A percentile compares a stretch with the other conserved stretches of the same genome.
Conservation (phyloP, 257 asterid genomes). For the Solanum sejunctum region DNA sequence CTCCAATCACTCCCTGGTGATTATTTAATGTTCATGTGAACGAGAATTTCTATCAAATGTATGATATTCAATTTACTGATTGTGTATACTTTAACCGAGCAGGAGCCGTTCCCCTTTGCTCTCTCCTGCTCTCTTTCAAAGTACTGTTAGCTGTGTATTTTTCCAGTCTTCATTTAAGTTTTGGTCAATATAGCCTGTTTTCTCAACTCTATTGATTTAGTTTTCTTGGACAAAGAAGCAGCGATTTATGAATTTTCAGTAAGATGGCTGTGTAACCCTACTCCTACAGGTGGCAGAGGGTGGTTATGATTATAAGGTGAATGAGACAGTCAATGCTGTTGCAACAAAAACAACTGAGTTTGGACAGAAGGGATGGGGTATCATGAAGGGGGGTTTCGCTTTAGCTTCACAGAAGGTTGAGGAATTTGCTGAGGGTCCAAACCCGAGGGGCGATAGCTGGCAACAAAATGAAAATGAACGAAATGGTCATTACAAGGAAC, state of each 20-base stretch:
- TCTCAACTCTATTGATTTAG: neutral
- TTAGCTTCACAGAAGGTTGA: constrained; percentile 92
- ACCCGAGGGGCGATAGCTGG: constrained; percentile 53
- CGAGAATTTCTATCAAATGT: neutral
- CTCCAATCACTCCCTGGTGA: neutral
- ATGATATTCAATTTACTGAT: neutral
- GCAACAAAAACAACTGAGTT: constrained; percentile 74
- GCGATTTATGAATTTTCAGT: neutral
- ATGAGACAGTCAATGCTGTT: constrained; percentile 73
- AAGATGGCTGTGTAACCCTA: neutral
- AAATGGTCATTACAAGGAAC: constrained; percentile 47
- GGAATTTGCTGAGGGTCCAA: constrained; percentile 46
- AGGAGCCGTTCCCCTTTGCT: neutral
- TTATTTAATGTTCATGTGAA: neutral
- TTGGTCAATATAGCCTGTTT: neutral
- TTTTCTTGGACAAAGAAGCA: neutral
- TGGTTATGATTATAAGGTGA: constrained; percentile 74
- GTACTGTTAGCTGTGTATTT: neutral
- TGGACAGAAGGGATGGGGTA: constrained; percentile 89
- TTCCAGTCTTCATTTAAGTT: neutral
- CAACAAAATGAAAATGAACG: constrained; percentile 29
- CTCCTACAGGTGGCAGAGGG: constrained; percentile 65
- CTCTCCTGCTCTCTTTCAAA: neutral
- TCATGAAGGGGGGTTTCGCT: constrained; percentile 85
- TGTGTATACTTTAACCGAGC: neutral